Conservation (phyloP, 768 basidiomycete genomes). For the Termitomyces titanicus region DNA sequence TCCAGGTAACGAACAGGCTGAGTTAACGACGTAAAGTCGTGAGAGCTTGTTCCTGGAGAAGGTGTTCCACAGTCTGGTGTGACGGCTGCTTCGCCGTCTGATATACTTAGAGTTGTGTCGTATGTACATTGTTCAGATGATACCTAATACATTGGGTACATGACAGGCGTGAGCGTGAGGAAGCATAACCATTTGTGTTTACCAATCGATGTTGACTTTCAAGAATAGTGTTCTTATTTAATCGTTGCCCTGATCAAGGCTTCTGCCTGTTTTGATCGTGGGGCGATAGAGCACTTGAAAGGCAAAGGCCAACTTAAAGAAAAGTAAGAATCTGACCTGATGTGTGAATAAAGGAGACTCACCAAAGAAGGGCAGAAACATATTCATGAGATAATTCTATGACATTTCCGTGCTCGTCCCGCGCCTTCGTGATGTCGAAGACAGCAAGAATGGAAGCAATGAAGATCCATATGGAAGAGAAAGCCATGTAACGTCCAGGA, state of each 20-base stretch:
- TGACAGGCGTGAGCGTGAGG: neutral
- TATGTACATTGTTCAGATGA: too few relatives aligned
- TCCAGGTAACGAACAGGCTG: too few relatives aligned
- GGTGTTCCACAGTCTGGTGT: too few relatives aligned
- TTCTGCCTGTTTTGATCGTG: slow-evolving; percentile 3
- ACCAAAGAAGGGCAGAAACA: slow-evolving; percentile 6
- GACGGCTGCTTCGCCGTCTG: too few relatives aligned
- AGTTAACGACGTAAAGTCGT: too few relatives aligned
- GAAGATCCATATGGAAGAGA: slow-evolving; percentile 25
- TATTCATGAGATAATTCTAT: slow-evolving; percentile 10
- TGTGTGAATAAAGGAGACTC: neutral
- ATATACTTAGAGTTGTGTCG: too few relatives aligned
- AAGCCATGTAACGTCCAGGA: slow-evolving; percentile 30
- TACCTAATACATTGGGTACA: too few relatives aligned
- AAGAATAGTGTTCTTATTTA: neutral
- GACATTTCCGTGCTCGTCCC: slow-evolving; percentile 16
- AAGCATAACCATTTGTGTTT: too few relatives aligned
- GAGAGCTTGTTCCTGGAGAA: too few relatives aligned
- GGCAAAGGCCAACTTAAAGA: neutral
- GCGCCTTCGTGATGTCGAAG: slow-evolving; percentile 22
- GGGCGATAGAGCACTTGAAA: slow-evolving; percentile 2
- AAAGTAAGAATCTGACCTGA: neutral
- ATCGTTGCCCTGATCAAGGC: neutral
- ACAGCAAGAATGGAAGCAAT: slow-evolving; percentile 25
- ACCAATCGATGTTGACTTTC: too few relatives aligned